A percentile compares a stretch with the other conserved stretches of the same genome.
phyloP scores from a whole-genome alignment of 441 rosid genomes.

The Adansonia grandidieri region DNA sequence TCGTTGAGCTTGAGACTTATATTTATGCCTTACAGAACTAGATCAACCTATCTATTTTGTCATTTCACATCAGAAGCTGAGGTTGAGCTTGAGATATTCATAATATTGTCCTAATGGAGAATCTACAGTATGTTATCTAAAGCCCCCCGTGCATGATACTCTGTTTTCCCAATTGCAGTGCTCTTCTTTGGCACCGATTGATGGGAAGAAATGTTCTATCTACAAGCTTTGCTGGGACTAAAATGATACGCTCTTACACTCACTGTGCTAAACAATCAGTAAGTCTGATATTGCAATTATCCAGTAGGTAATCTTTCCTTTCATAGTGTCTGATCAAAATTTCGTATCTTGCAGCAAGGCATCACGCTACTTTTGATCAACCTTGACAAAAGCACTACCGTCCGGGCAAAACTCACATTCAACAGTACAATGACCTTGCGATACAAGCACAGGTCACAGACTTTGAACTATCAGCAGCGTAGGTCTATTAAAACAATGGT shows the following conservation, averaged over 20 bases:
- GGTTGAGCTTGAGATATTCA: conserved; percentile 2
- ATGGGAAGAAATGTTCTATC: conserved; percentile 79
- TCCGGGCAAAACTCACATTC: conserved; percentile 46
- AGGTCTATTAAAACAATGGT: conserved; percentile 31
- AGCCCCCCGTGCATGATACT: conserved; percentile 1
- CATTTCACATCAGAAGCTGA: conserved; percentile 3
- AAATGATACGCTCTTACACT: conserved; percentile 68
- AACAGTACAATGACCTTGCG: conserved; percentile 41
- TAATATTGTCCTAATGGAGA: neutral
- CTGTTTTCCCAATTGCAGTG: conserved; percentile 53
- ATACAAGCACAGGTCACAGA: conserved; percentile 29
- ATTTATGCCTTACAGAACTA: neutral
- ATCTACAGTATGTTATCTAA: conserved; percentile 1
- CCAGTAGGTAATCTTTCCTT: neutral
- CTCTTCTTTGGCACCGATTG: conserved; percentile 83
- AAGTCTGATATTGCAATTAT: conserved; percentile 27
- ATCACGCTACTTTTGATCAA: conserved; percentile 71
- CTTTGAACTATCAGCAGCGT: conserved; percentile 21
- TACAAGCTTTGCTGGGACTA: conserved; percentile 67
- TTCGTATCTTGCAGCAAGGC: conserved; percentile 64
- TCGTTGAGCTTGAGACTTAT: neutral
- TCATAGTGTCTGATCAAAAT: conserved; percentile 26
- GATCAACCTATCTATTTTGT: neutral
- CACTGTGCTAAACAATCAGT: conserved; percentile 86
- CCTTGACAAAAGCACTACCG: conserved; percentile 63